Base-by-base conservation (phyloP, 345 rosid species). In the Raphanus raphanistrum region DNA sequence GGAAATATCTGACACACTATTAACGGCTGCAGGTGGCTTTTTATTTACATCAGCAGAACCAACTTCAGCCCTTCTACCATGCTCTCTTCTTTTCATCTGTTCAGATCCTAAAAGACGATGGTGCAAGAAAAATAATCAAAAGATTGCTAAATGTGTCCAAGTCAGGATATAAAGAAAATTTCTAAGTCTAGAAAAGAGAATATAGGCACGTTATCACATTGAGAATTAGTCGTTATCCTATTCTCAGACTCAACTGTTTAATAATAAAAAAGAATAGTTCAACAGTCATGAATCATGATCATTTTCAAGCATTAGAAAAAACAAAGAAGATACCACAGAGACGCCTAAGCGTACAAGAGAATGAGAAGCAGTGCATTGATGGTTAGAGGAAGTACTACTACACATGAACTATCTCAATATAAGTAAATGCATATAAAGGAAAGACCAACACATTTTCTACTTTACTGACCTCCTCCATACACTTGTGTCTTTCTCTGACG, bases 401-500 rank as follows among this genome's bases (percentile, higher is more conserved):
- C 41, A 36, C 41, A 45, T 45, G 6, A 45, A 45, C 5, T 45
- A 45, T 68, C 55, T 67, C 27, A 10, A 45, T 35, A 6, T 32
- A 43, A 15, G 57, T 63, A 57, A 31, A 79, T 35, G 65, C 69
- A 71, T 71, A 21, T 76, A 66, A 65, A 60, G 48, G 15, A 76
- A 76, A 59, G 72, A 33, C 41, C 62, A 70, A 55, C 45, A 41
- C 50, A 68, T 36, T 61, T 77, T 16, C 5, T 6, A 76, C 33
- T 59, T 28, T 67, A 81, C 84, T 76, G 36, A 81, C 84, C 87
- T 73, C 72, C 80, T 73, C 72, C 80, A 71, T 86, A 67, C 73
- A 79, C 79, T 36, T 74, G 67, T 73, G 86, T 88, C 74, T 86
- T 84, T 85, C 78, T 84, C 81, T 76, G 87, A 76, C 82, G 80